Conservation (phyloP, 495 filamentous ascomycete genomes). For the Schizothecium vesticola region DNA sequence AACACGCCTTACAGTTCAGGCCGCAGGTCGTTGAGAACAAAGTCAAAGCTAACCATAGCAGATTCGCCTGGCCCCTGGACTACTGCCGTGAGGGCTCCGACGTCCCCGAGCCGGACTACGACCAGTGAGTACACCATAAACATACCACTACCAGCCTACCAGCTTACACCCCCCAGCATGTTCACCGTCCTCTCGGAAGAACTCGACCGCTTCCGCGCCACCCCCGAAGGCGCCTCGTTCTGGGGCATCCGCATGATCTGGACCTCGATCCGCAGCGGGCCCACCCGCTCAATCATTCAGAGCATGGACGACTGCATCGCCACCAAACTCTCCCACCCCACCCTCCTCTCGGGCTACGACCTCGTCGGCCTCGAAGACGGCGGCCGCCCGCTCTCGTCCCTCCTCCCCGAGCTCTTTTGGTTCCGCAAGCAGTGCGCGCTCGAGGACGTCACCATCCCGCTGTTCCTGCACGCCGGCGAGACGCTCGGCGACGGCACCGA, state of each 20-base stretch:
- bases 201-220: conserved; percentile 65
- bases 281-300: conserved; percentile 61
- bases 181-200: conserved; percentile 71
- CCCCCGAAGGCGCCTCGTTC: conserved; percentile 62
- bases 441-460: conserved; percentile 79
- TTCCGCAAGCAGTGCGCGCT: conserved; percentile 79
- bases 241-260: conserved; percentile 88
- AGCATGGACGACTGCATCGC: conserved; percentile 81
- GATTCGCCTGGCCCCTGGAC: conserved; percentile 54
- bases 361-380: conserved; percentile 79
- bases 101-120: conserved; percentile 54
- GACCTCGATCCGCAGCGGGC: conserved; percentile 61
- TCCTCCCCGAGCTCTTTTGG: conserved; percentile 84
- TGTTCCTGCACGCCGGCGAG: conserved; percentile 93
- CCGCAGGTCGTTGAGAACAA: not conserved
- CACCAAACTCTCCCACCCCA: conserved; percentile 70
- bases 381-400: conserved; percentile 67
- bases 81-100: conserved; percentile 58
- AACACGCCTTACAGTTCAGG: not conserved
- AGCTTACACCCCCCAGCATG: conserved; percentile 29
- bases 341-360: conserved; percentile 82
- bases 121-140: conserved; percentile 26
- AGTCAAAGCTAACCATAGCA: conserved; percentile 3
- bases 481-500: conserved; percentile 69
- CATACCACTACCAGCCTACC: not conserved